Evolutionary conservation across 192 early-diverging fungal species (phyloP).

Genomic region (Coemansia sp.): DNA sequence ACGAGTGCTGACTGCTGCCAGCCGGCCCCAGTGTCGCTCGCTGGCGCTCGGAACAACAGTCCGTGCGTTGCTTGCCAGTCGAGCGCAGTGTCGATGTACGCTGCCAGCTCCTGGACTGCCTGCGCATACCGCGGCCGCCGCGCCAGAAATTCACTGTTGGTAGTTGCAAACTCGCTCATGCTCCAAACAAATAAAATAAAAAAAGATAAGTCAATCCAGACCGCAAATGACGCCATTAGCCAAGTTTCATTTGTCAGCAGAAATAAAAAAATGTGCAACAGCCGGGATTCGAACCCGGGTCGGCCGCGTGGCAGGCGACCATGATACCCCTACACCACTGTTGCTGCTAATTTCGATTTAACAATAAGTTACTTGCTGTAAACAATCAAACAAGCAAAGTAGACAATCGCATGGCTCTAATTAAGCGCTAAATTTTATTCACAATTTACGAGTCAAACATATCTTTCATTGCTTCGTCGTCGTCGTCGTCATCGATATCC

Average conservation of each 20-base stretch:
- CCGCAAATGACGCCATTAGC: background rate
- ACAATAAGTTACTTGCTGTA: too few relatives aligned
- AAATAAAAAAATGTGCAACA: constrained; percentile 38
- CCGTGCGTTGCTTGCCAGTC: constrained; percentile 87
- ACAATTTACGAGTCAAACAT: constrained; percentile 33
- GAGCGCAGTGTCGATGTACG: constrained; percentile 59
- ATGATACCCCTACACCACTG: constrained; percentile 72
- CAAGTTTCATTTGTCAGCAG: constrained; percentile 1
- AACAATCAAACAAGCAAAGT: too few relatives aligned
- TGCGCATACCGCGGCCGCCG: constrained; percentile 30
- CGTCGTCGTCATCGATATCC: constrained; percentile 30
- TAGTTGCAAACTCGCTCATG: constrained; percentile 11
- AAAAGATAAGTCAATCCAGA: constrained; percentile 1
- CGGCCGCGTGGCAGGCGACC: constrained; percentile 76
- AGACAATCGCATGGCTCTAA: too few relatives aligned
- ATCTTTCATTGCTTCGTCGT: constrained; percentile 42
- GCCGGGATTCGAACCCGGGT: constrained; percentile 81
- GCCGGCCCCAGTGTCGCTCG: constrained; percentile 8
- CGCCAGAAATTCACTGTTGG: constrained; percentile 28
- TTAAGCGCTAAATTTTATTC: too few relatives aligned
- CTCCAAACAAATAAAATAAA: background rate
- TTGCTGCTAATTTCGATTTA: constrained; percentile 12
- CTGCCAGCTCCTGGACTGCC: constrained; percentile 26
- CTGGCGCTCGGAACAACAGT: constrained; percentile 70
- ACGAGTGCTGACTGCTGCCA: constrained; percentile 55